Conservation (phyloP, 1,284 basidiomycete species). For the Sanghuangporus sanghuang region DNA sequence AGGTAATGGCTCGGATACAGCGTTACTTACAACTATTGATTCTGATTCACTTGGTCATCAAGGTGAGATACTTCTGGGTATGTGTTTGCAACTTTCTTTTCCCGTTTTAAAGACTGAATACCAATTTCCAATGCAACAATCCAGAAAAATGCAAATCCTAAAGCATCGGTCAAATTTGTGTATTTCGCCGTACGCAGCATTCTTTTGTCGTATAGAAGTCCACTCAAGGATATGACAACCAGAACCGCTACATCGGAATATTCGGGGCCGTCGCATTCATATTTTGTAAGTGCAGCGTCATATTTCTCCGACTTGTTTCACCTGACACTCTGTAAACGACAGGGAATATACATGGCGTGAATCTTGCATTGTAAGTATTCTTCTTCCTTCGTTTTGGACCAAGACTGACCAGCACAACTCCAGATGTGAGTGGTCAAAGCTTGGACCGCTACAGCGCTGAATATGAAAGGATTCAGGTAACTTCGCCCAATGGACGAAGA, state of each 20-base stretch:
- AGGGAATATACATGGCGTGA: no score
- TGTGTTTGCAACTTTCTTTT: background rate
- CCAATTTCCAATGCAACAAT: background rate
- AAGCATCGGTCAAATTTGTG: background rate
- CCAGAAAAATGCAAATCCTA: background rate
- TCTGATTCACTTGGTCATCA: background rate
- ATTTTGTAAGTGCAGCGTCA: background rate
- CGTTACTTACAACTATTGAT: background rate
- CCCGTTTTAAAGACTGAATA: background rate
- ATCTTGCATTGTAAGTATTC: no score
- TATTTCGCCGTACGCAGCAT: background rate
- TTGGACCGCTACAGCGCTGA: background rate
- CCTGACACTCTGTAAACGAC: no score
- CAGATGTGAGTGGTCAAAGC: background rate
- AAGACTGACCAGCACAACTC: no score
- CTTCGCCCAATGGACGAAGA: background rate
- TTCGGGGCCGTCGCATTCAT: background rate
- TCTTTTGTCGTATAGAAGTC: no score
- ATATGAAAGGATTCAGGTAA: background rate
- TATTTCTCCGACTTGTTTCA: background rate
- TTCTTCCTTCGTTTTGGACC: background rate
- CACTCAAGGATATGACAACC: background rate
- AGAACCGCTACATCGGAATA: slow-evolving; percentile 6
- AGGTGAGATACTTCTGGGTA: background rate
- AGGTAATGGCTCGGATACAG: background rate